Percentiles rank a stretch among this genome's conserved stretches.
phyloP scores from a whole-genome alignment of 2,329 filamentous ascomycete species.

The Trichophyton simii region DNA sequence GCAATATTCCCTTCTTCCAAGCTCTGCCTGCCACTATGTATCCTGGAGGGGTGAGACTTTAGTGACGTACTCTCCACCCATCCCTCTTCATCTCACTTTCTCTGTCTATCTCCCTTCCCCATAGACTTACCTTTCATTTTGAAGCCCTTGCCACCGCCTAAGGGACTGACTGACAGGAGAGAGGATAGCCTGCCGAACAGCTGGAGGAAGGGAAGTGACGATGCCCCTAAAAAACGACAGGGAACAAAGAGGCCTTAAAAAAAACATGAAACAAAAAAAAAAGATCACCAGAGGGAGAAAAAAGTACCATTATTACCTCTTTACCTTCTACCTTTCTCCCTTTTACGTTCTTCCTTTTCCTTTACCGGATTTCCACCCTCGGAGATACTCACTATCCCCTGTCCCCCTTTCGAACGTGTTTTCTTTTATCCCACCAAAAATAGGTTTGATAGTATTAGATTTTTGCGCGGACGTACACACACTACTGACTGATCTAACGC shows the following conservation, averaged over 20 bases:
- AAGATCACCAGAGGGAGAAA: background rate
- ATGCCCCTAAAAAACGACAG: background rate
- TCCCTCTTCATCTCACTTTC: background rate
- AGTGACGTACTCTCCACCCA: background rate
- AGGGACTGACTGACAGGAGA: background rate
- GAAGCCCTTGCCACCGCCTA: background rate
- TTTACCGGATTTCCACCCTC: background rate
- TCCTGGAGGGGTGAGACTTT: background rate
- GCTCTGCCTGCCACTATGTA: background rate
- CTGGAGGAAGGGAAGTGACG: background rate
- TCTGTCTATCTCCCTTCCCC: background rate
- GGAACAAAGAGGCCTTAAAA: background rate
- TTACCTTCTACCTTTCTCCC: background rate
- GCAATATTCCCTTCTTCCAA: conserved; percentile 1
- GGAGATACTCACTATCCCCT: background rate
- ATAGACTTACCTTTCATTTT: background rate
- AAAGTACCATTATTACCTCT: background rate
- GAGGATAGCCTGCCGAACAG: background rate
- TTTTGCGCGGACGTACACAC: conserved; percentile 1
- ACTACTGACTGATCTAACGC: background rate
- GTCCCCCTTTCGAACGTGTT: background rate
- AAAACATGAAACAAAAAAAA: background rate
- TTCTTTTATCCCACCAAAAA: background rate
- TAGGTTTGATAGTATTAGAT: conserved; percentile 4
- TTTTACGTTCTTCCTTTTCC: background rate